A percentile compares a stretch with the other conserved stretches of the same genome.
These are phyloP conservation scores for Diplocarpon mali DNA, from an alignment of 2,329 filamentous ascomycete genomes.

Conservation along the genomic window DNA sequence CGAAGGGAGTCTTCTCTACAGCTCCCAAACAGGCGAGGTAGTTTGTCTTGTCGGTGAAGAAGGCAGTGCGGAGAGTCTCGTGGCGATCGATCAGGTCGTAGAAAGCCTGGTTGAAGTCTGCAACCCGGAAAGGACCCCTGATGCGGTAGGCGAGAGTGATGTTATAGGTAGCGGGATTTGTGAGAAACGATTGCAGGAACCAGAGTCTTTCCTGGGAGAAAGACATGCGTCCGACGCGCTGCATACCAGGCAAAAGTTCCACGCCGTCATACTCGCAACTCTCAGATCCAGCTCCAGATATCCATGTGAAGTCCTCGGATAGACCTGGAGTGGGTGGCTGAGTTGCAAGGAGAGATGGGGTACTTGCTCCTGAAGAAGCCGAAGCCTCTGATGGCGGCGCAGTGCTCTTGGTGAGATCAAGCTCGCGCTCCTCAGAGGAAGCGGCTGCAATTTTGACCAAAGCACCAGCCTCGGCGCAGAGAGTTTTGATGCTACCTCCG, in stretches of 20 bases:
- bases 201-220: constrained; percentile 17
- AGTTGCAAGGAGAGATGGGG: constrained; percentile 2
- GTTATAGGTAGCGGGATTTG: constrained; percentile 23
- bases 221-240: constrained; percentile 7
- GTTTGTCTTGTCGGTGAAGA: constrained; percentile 14
- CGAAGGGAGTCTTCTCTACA: constrained; percentile 9
- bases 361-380: constrained; percentile 5
- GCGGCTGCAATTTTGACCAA: constrained; percentile 6
- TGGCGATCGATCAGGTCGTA: constrained; percentile 15
- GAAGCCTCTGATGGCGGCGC: constrained; percentile 6
- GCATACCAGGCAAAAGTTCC: constrained; percentile 4
- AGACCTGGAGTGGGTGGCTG: constrained; percentile 6
- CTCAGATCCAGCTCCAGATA: constrained; percentile 4
- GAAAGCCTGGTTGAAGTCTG: constrained; percentile 16
- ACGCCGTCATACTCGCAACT: constrained; percentile 6
- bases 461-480: constrained; percentile 6
- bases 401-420: not conserved
- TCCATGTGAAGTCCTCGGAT: constrained; percentile 7
- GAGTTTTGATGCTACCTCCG: constrained; percentile 8
- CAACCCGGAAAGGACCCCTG: constrained; percentile 16
- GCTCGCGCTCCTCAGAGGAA: not conserved
- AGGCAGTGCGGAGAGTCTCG: constrained; percentile 22
- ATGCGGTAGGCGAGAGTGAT: constrained; percentile 12
- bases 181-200: constrained; percentile 19
- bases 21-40: constrained; percentile 7